Percentiles rank a stretch among this genome's conserved stretches.
Evolutionary conservation across 768 basidiomycete species (phyloP).

Genomic region (Tricholoma bakamatsutake): DNA sequence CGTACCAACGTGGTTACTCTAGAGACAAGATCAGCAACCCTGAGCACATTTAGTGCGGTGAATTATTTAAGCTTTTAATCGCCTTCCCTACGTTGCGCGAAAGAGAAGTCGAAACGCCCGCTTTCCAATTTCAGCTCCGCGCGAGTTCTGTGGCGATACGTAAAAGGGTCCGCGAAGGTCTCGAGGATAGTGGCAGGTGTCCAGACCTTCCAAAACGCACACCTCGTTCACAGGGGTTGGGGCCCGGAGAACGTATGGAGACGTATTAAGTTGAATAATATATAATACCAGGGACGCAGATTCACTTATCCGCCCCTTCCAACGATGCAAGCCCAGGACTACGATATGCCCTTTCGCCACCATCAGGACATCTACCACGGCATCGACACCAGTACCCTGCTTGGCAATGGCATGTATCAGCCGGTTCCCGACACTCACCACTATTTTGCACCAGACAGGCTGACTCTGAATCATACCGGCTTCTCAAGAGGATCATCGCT

Average conservation of each 20-base stretch:
- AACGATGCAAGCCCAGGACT: constrained; percentile 35
- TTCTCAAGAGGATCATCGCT: constrained; percentile 50
- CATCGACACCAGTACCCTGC: constrained; percentile 11
- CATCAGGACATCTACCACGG: constrained; percentile 25
- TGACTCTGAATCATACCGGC: constrained; percentile 29
- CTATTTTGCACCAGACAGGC: constrained; percentile 20
- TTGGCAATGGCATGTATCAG: constrained; percentile 1
- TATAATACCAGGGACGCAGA: constrained; percentile 34
- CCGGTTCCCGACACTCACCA: constrained; percentile 21
- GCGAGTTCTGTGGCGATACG: constrained; percentile 25
- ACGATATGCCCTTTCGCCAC: constrained; percentile 18
- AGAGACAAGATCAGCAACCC: constrained; percentile 9
- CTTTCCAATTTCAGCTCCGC: constrained; percentile 32
- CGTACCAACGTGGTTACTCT: constrained; percentile 5
- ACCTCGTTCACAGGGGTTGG: constrained; percentile 29
- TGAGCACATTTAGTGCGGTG: background rate
- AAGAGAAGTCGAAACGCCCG: constrained; percentile 29
- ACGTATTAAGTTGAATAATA: constrained; percentile 41
- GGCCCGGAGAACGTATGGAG: constrained; percentile 27
- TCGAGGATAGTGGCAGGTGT: constrained; percentile 38
- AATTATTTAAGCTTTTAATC: constrained; percentile 11
- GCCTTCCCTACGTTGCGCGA: constrained; percentile 17
- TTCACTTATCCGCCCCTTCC: constrained; percentile 30
- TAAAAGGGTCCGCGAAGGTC: constrained; percentile 37
- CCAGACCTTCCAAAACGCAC: constrained; percentile 36